Evolutionary conservation across 768 basidiomycete genomes (phyloP), one percentile per base, ranked within the genome.

Genomic region (Coprinopsis sp.): DNA sequence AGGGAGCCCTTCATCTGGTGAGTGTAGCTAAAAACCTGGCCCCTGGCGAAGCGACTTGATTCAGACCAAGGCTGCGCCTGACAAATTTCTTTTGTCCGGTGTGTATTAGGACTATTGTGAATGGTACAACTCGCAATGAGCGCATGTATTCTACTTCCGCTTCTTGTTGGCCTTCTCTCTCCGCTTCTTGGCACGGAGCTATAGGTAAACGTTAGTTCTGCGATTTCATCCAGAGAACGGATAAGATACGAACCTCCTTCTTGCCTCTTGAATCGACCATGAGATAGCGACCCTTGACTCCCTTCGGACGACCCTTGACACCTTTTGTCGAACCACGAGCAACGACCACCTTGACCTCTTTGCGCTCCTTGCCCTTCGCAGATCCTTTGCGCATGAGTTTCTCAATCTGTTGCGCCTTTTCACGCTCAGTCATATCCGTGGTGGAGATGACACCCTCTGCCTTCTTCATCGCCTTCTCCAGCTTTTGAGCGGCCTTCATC

Each of bases 241-340:
- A n/a, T n/a, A n/a, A 14, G 19, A 23, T 36, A 63, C 76, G 28
- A 33, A 87, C 89, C 79, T 92, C 90, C 78, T 94, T 96, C 65
- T 78, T 89, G 87, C 93, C 92, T 54, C 94, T 74, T 3, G 91
- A 70, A 65, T 96, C 94, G 1, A 95, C 91, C 91, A 96, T 96
- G 30, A 83, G 71, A 65, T 96, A 98, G 38, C 88, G 79, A 25
- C 95, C 96, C 68, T 96, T 97, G 49, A 97, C 84, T 51, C 96
- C 96, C 63, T 87, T 95, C 22, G 96, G 95, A 42, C 96, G 69
- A 13, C 95, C 96, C 68, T 92, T 87, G 48, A 95, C 60, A 37
- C 92, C 96, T 57, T 79, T 91, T 63, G 94, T 87, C 4, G 77
- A 74, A 37, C 95, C 96, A 61, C 87, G 91, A 2, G 95, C 95